A percentile compares a stretch with the other conserved stretches of the same genome.
phyloP scores from a whole-genome alignment of 768 basidiomycete species.

The Auricularia heimuer region DNA sequence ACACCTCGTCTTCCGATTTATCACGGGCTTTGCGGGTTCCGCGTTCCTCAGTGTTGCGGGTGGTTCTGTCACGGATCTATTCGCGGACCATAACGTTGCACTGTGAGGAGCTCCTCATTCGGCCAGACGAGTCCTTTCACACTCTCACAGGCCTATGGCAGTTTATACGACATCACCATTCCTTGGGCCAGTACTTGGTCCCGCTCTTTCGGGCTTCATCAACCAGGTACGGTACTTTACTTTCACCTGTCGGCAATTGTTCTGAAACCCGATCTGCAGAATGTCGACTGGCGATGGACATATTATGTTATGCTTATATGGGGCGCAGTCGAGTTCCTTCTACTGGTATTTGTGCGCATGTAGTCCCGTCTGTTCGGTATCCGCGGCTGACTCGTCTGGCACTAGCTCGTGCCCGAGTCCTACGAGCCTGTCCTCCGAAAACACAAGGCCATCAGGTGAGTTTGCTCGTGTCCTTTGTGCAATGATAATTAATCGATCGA shows the following conservation, averaged over 20 bases:
- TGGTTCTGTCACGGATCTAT: constrained; percentile 50
- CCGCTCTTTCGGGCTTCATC: constrained; percentile 57
- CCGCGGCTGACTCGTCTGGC: background rate
- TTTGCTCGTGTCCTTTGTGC: background rate
- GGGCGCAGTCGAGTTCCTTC: constrained; percentile 43
- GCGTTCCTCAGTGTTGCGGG: constrained; percentile 56
- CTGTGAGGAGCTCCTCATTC: constrained; percentile 31
- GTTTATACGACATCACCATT: constrained; percentile 46
- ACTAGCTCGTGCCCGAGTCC: constrained; percentile 64
- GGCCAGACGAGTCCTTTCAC: constrained; percentile 5
- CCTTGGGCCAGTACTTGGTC: constrained; percentile 47
- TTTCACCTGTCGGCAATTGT: background rate
- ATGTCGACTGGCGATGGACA: constrained; percentile 65
- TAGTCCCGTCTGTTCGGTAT: background rate
- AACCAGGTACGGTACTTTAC: constrained; percentile 39
- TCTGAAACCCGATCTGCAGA: constrained; percentile 23
- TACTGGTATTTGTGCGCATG: constrained; percentile 40
- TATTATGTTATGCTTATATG: constrained; percentile 64
- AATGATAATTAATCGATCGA: background rate
- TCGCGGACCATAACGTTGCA: constrained; percentile 44
- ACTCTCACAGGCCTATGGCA: constrained; percentile 42
- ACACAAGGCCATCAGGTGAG: constrained; percentile 46
- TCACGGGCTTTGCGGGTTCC: constrained; percentile 44
- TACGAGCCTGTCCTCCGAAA: constrained; percentile 52
- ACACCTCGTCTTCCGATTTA: constrained; percentile 51